phyloP scores from a whole-genome alignment of 2,329 filamentous ascomycete species.

The Capronia coronata region DNA sequence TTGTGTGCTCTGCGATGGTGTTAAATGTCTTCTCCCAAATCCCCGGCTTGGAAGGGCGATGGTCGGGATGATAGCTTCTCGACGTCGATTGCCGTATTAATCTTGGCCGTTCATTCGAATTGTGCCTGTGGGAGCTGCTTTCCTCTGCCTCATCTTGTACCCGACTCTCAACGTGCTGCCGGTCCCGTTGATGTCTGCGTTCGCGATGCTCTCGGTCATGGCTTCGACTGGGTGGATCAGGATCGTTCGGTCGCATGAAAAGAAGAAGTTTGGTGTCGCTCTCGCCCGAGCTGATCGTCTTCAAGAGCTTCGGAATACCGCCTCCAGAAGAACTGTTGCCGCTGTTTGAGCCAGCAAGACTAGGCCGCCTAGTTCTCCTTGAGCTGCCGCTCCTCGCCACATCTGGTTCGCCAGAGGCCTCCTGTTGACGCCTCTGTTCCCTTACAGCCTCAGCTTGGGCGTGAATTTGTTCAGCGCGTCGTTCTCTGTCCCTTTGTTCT shows the following conservation, averaged over 20 bases:
- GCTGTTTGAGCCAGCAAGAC: slow-evolving; percentile 17
- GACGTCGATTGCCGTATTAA: slow-evolving; percentile 10
- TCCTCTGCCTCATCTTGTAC: slow-evolving; percentile 3
- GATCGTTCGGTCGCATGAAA: slow-evolving; percentile 30
- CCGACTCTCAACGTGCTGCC: neutral
- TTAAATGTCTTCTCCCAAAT: slow-evolving; percentile 12
- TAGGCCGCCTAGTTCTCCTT: slow-evolving; percentile 12
- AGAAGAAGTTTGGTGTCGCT: slow-evolving; percentile 39
- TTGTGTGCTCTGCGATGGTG: slow-evolving; percentile 14
- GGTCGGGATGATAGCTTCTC: slow-evolving; percentile 9
- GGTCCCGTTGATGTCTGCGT: slow-evolving; percentile 7
- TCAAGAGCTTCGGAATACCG: slow-evolving; percentile 18
- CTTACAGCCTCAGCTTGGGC: slow-evolving; percentile 3
- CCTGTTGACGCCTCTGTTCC: neutral
- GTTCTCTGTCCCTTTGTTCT: slow-evolving; percentile 6
- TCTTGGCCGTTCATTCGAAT: slow-evolving; percentile 6
- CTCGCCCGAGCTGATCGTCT: slow-evolving; percentile 35
- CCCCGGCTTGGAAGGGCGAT: slow-evolving; percentile 9
- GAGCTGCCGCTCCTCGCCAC: slow-evolving; percentile 1
- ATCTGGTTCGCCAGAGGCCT: slow-evolving; percentile 8
- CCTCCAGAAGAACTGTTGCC: slow-evolving; percentile 17
- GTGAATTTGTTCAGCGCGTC: neutral
- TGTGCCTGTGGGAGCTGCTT: slow-evolving; percentile 6
- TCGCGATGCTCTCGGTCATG: slow-evolving; percentile 10
- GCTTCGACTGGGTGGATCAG: slow-evolving; percentile 4